phyloP scores from a whole-genome alignment of 2,329 filamentous ascomycete genomes.

The Annulohypoxylon truncatum region DNA sequence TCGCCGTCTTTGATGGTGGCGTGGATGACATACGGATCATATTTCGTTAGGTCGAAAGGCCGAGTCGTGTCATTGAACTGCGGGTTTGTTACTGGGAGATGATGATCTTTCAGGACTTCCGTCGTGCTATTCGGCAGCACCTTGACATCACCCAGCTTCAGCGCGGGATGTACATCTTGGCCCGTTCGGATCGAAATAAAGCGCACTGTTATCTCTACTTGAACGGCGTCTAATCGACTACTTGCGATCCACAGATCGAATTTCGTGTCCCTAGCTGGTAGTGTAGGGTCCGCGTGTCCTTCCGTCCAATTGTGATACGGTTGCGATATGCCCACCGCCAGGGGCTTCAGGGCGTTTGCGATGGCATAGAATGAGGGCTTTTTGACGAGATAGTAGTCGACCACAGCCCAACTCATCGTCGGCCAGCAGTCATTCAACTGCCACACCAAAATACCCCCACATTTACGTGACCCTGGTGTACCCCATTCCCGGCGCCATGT shows the following conservation, averaged over 20 bases:
- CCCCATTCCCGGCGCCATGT: conserved; percentile 73
- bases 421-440: conserved; percentile 79
- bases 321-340: conserved; percentile 68
- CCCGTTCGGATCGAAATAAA: conserved; percentile 58
- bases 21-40: conserved; percentile 61
- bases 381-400: conserved; percentile 72
- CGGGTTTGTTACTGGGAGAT: conserved; percentile 39
- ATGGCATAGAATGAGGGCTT: conserved; percentile 72
- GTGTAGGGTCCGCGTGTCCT: conserved; percentile 56
- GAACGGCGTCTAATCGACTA: conserved; percentile 42
- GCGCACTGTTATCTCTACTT: conserved; percentile 49
- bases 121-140: conserved; percentile 55
- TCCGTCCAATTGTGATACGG: conserved; percentile 58
- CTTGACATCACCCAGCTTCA: conserved; percentile 41
- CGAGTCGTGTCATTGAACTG: conserved; percentile 32
- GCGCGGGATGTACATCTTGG: conserved; percentile 47
- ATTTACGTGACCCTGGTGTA: conserved; percentile 66
- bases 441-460: conserved; percentile 74
- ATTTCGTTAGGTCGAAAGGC: conserved; percentile 52
- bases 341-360: conserved; percentile 65
- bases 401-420: conserved; percentile 72
- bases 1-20: conserved; percentile 56
- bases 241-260: conserved; percentile 60
- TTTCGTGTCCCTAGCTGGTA: conserved; percentile 51
- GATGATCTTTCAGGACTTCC: conserved; percentile 52